Evolutionary conservation across 306 rosid species (phyloP).

Genomic region (Vigna mungo): DNA sequence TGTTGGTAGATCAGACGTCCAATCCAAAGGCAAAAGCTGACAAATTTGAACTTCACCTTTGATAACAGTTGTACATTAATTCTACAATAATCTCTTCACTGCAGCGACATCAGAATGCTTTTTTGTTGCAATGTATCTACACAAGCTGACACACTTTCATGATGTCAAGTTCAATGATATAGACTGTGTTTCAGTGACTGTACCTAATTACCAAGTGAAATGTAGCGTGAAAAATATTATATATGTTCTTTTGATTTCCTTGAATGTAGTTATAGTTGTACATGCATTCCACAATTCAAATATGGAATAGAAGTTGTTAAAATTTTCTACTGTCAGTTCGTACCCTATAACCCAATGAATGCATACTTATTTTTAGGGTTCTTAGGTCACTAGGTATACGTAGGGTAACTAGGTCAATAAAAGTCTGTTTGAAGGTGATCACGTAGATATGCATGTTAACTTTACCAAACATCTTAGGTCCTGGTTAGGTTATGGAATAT

Average conservation of each 20-base stretch:
- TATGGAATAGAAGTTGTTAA: neutral
- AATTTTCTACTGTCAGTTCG: neutral
- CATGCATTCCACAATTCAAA: neutral
- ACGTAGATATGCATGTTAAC: neutral
- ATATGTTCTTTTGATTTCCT: neutral
- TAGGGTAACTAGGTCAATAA: neutral
- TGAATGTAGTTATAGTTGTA: neutral
- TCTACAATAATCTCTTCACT: neutral
- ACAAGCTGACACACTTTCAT: neutral
- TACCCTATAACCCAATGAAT: neutral
- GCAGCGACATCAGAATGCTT: constrained; percentile 14
- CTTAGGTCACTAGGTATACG: neutral
- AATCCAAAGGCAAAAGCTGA: constrained; percentile 38
- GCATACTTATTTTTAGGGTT: neutral
- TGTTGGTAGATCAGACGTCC: constrained; percentile 52
- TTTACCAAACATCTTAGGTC: neutral
- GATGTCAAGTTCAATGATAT: constrained; percentile 25
- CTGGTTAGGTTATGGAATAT: neutral
- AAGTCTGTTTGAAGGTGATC: neutral
- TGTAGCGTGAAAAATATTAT: neutral
- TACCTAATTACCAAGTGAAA: too few species aligned
- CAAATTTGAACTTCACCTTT: constrained; percentile 29
- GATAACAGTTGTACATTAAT: neutral
- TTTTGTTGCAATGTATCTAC: constrained; percentile 35
- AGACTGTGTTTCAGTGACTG: neutral